Evolutionary conservation across 805 yeast species (phyloP), one percentile per base, ranked within the genome.

Genomic region (Saccharomycopsis babjevae): DNA sequence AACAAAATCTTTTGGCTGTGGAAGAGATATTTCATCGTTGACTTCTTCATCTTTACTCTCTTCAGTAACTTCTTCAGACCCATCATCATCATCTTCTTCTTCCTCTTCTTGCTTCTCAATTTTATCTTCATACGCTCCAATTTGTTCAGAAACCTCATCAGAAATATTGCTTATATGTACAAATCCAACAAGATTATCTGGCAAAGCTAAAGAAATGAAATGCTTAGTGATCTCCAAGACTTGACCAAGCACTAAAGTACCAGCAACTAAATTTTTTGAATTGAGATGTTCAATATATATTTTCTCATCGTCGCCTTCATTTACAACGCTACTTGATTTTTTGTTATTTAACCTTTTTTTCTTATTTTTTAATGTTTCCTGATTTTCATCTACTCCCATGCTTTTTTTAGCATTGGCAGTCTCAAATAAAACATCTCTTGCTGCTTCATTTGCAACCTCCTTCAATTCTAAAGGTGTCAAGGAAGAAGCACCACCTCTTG

Each of bases 401-500:
- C 39, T 68, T 62, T 64, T 52, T 66, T 66, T 30, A 15, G 15
- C 30, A 40, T 30, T 36, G 25, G 36, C 46, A 13, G 62, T 67
- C 63, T 75, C 93, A 64, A 89, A 88, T 57, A 92, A 76, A 50
- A 89, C 94, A 74, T 94, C 99, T 65, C 82, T 83, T 25, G 92
- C 85, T 57, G 93, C 99, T 73, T 93, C 96, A 70, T 90, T 91
- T 50, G 96, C 86, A 58, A 93, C 93, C 70, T 90, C 94, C 71
- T 90, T 91, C 66, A 90, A 84, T 74, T 94, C 99, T 66, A 94
- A 76, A 6, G 98, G 91, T 3, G 96, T 83, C 69, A 94, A 79
- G 30, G 84, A 89, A 32, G 93, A 82, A 13, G 86, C 83, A 57
- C 99, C 99, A 67, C 99, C 99, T 83, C 99, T 88, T 57, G 99